These are phyloP conservation scores for Fusarium azukiicola DNA, from an alignment of 2,329 filamentous ascomycete species.

Conservation along the genomic window DNA sequence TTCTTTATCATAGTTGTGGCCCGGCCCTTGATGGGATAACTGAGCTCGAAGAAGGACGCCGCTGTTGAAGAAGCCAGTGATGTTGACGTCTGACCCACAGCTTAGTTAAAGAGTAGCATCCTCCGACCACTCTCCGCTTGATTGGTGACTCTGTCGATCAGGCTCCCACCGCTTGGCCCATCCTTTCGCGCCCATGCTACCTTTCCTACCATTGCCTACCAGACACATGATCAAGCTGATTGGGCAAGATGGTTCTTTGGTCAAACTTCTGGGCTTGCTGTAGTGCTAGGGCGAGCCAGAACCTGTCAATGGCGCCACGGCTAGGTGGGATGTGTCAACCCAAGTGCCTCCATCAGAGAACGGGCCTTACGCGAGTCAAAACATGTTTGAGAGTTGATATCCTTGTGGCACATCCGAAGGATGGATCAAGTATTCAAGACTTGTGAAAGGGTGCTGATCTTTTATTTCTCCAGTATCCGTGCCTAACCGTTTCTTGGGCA, in stretches of 20 bases:
- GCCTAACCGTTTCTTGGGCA: neutral
- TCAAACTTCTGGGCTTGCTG: neutral
- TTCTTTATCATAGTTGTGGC: no score
- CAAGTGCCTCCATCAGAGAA: neutral
- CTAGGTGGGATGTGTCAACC: neutral
- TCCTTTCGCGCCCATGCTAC: neutral
- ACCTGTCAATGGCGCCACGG: neutral
- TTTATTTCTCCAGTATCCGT: neutral
- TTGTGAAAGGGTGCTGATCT: neutral
- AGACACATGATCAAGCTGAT: neutral
- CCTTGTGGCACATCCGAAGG: no score
- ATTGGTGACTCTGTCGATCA: neutral
- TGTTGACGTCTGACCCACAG: neutral
- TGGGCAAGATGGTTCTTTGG: slow-evolving; percentile 5
- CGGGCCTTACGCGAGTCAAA: slow-evolving; percentile 1
- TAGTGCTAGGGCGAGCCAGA: neutral
- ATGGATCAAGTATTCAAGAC: neutral
- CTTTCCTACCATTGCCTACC: neutral
- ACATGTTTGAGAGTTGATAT: neutral
- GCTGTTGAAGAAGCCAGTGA: neutral
- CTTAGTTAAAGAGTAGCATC: neutral
- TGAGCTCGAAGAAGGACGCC: neutral
- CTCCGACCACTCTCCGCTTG: no score
- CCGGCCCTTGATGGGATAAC: neutral
- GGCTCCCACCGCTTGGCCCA: neutral